These are phyloP conservation scores for Lolium rigidum DNA, from an alignment of 176 grass and related monocot species.

Conservation along the genomic window DNA sequence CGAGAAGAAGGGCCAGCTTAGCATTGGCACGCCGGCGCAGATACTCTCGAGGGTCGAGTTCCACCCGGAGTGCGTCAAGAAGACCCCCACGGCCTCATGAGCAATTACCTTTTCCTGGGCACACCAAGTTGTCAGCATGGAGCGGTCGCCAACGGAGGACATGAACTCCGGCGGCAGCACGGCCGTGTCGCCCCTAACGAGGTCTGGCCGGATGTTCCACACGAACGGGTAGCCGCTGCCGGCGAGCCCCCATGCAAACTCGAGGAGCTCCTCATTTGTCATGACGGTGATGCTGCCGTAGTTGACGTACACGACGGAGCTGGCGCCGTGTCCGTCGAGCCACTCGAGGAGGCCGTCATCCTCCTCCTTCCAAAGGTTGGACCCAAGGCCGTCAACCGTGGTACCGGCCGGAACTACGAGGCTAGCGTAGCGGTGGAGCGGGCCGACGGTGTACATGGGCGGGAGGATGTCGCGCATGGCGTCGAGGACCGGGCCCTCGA, in stretches of 20 bases:
- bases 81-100: conserved; percentile 55
- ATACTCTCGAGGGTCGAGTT: conserved; percentile 80
- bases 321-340: conserved; percentile 26
- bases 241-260: conserved; percentile 79
- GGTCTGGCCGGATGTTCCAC: conserved; percentile 66
- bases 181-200: conserved; percentile 42
- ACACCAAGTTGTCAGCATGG: conserved; percentile 67
- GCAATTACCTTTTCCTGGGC: conserved; percentile 60
- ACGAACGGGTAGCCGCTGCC: conserved; percentile 58
- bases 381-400: conserved; percentile 27
- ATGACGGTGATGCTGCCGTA: conserved; percentile 72
- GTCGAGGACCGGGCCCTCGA: conserved; percentile 35
- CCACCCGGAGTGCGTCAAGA: conserved; percentile 84
- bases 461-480: conserved; percentile 41
- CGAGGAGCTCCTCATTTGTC: conserved; percentile 44
- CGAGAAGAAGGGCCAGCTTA: conserved; percentile 81
- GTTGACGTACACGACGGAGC: conserved; percentile 71
- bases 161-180: conserved; percentile 52
- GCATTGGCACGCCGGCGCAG: conserved; percentile 65
- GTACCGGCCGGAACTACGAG: background rate
- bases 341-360: conserved; percentile 32
- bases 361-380: conserved; percentile 75
- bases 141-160: conserved; percentile 34
- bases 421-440: conserved; percentile 43
- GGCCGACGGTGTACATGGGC: conserved; percentile 54